Base-by-base conservation (phyloP, 306 rosid species). In the Acacia melanoxylon region DNA sequence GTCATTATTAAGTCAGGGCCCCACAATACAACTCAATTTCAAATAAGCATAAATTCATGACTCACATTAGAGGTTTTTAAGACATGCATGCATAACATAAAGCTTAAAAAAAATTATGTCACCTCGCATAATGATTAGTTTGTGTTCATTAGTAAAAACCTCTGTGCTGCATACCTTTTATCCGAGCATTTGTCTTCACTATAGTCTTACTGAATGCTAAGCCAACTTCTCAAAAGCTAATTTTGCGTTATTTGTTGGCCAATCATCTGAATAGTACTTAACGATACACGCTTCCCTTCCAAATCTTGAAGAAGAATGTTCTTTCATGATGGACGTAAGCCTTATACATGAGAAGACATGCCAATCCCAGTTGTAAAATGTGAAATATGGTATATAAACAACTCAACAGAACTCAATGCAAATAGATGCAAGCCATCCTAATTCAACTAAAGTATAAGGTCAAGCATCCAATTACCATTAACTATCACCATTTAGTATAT, bases 181-280 rank as follows among this genome's bases (percentile, higher is more conserved):
- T 83, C 56, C 97, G 88, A 25, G 99, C 95, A 90, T 92, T 95
- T n/a, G 96, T 84, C 91, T 95, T 95, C 58, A 87, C 79, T 31
- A 31, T 0, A 84, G 98, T 95, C 89, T 91, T 95, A 15, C 82
- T 80, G 77, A 92, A 95, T 41, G 7, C 10, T 41, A 41, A 41
- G 0, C 35, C 35, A 31, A 31, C 35, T 31, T 31, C 35, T 31
- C 35, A 31, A 95, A 95, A 82, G 93, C 97, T 77, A 87, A 80
- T 86, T 92, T 93, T 49, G 93, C 78, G 44, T 78, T 71, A 68
- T 87, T 91, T 13, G 99, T 89, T 78, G 97, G 91, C 99, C 96
- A 95, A 33, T 95, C 98, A 79, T 95, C 96, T 1, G 97, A 84
- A 85, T 87, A 92, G 80, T 93, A 93, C 88, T 89, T 93, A 45